These are phyloP conservation scores for Lentinula aciculospora DNA, from an alignment of 768 basidiomycete species.

Conservation along the genomic window DNA sequence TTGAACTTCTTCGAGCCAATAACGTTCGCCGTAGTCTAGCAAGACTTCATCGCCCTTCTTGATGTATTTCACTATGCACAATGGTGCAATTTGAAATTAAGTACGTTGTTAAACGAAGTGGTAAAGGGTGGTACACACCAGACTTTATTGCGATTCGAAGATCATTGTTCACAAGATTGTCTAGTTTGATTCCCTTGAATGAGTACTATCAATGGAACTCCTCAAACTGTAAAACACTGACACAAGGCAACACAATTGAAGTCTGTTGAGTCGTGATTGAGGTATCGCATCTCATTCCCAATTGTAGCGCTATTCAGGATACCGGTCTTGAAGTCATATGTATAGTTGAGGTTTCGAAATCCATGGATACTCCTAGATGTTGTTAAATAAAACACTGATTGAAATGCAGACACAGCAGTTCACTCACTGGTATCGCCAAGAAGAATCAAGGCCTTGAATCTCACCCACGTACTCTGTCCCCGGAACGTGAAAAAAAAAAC, in stretches of 20 bases:
- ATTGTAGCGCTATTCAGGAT: constrained; percentile 32
- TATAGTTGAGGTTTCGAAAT: background rate
- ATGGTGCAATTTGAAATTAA: background rate
- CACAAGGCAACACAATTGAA: background rate
- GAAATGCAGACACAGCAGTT: background rate
- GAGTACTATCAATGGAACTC: too few relatives aligned
- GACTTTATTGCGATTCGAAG: background rate
- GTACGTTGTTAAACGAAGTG: too few relatives aligned
- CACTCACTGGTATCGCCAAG: background rate
- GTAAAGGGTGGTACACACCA: background rate
- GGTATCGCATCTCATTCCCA: constrained; percentile 39
- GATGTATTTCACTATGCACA: constrained; percentile 14
- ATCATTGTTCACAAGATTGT: background rate
- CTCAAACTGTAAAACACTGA: background rate
- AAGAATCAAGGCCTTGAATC: constrained; percentile 3
- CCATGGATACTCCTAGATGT: background rate
- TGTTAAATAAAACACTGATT: background rate
- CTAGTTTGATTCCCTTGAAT: too few relatives aligned
- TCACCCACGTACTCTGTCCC: constrained; percentile 37
- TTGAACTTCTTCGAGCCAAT: constrained; percentile 4
- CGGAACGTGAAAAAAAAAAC: background rate
- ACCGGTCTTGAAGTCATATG: background rate
- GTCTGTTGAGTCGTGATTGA: constrained; percentile 25
- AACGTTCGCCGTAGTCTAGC: constrained; percentile 17
- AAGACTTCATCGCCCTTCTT: constrained; percentile 13